Evolutionary conservation across 352 stramenopile genomes (phyloP).

Genomic region (Globisporangium okanoganense): DNA sequence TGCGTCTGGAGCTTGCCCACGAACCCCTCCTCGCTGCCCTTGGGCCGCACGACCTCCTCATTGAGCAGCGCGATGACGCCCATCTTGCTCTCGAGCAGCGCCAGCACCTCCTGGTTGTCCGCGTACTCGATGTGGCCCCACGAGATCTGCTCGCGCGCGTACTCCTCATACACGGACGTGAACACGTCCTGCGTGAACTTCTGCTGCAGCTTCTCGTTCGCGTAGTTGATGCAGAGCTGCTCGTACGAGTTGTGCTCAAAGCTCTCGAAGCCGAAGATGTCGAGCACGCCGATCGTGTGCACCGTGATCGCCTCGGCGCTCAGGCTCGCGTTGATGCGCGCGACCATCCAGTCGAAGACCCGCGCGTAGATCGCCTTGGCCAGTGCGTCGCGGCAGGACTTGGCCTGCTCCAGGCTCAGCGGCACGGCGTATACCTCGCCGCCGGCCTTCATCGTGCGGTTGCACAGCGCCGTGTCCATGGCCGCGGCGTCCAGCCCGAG

Average conservation of each 20-base stretch:
- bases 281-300: conserved; percentile 77
- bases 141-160: conserved; percentile 58
- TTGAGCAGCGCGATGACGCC: conserved; percentile 82
- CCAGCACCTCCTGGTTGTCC: conserved; percentile 76
- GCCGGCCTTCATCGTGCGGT: conserved; percentile 67
- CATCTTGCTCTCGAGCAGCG: conserved; percentile 71
- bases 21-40: conserved; percentile 65
- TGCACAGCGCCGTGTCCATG: conserved; percentile 57
- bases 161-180: conserved; percentile 72
- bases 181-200: conserved; percentile 90
- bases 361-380: conserved; percentile 94
- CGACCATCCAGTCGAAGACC: conserved; percentile 96
- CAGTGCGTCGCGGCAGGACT: conserved; percentile 88
- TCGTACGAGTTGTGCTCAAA: conserved; percentile 91
- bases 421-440: conserved; percentile 65
- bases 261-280: conserved; percentile 91
- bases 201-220: conserved; percentile 81
- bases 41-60: conserved; percentile 79
- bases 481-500: conserved; percentile 43
- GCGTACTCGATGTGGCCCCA: conserved; percentile 81
- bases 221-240: conserved; percentile 85
- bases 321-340: conserved; percentile 81
- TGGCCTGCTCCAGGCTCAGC: conserved; percentile 58
- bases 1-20: conserved; percentile 53
- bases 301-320: conserved; percentile 23